Conservation (phyloP, 352 stramenopile genomes). For the Phytophthora pinifolia region DNA sequence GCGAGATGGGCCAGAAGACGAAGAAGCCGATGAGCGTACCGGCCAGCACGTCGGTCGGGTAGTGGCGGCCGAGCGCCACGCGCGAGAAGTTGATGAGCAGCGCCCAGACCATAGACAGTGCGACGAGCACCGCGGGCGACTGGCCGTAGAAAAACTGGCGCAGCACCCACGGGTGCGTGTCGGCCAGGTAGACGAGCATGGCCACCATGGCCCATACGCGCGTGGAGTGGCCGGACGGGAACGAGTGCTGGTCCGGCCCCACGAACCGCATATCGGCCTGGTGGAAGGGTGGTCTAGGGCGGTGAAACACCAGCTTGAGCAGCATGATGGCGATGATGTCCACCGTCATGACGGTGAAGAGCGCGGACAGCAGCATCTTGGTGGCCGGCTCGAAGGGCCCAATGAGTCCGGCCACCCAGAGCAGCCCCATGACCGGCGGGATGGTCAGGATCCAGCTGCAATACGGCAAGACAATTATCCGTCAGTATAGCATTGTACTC, state of each 20-base stretch:
- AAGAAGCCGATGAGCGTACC: conserved; percentile 65
- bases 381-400: conserved; percentile 33
- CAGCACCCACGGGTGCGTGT: conserved; percentile 45
- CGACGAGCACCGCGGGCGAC: conserved; percentile 38
- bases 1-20: conserved; percentile 59
- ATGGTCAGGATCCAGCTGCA: conserved; percentile 44
- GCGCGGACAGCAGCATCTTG: conserved; percentile 39
- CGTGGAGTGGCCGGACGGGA: conserved; percentile 82
- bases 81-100: conserved; percentile 76
- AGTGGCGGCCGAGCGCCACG: conserved; percentile 82
- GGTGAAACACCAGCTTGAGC: conserved; percentile 76
- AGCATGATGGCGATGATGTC: conserved; percentile 81
- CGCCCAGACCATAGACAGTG: conserved; percentile 55
- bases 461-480: conserved; percentile 3
- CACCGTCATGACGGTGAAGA: conserved; percentile 47
- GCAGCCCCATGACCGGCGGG: conserved; percentile 37
- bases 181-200: conserved; percentile 59
- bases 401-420: conserved; percentile 36
- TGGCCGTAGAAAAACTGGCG: conserved; percentile 54
- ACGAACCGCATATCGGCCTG: conserved; percentile 72
- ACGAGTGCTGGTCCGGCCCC: conserved; percentile 84
- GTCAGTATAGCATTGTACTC: no score
- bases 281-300: conserved; percentile 74
- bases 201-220: conserved; percentile 72
- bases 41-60: conserved; percentile 74